Evolutionary conservation across 306 rosid species (phyloP).

Genomic region (Trichosanthes cucumerina): DNA sequence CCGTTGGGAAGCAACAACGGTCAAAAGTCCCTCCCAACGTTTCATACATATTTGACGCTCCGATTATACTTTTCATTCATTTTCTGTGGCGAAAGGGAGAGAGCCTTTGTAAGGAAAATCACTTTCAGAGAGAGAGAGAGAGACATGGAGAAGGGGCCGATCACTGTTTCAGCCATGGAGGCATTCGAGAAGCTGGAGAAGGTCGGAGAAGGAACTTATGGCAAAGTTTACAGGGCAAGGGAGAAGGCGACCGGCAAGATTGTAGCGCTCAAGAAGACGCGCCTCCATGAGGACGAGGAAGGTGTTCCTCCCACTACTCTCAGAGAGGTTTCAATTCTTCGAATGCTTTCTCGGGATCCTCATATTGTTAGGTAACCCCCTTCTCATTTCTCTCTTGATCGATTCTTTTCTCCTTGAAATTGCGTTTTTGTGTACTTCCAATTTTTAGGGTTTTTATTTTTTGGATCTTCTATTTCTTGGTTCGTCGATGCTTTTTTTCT

Average conservation of each 20-base stretch:
- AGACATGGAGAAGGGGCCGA: slow-evolving; percentile 23
- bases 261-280: slow-evolving; percentile 89
- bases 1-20: neutral
- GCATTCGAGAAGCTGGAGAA: slow-evolving; percentile 84
- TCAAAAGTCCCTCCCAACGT: slow-evolving; percentile 5
- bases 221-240: slow-evolving; percentile 80
- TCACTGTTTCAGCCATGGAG: slow-evolving; percentile 57
- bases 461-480: neutral
- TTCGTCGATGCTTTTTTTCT: neutral
- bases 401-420: slow-evolving; percentile 1
- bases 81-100: neutral
- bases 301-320: slow-evolving; percentile 98
- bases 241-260: slow-evolving; percentile 79
- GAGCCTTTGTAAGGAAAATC: neutral
- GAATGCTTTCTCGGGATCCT: slow-evolving; percentile 94
- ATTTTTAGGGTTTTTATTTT: neutral
- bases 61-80: neutral
- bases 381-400: neutral
- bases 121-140: slow-evolving; percentile 4
- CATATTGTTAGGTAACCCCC: slow-evolving; percentile 55
- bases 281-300: slow-evolving; percentile 94
- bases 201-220: slow-evolving; percentile 91
- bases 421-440: neutral
- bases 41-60: slow-evolving; percentile 9
- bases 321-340: slow-evolving; percentile 80